These are phyloP conservation scores for Trichoderma atrobrunneum DNA, from an alignment of 2,329 filamentous ascomycete species.

Conservation along the genomic window DNA sequence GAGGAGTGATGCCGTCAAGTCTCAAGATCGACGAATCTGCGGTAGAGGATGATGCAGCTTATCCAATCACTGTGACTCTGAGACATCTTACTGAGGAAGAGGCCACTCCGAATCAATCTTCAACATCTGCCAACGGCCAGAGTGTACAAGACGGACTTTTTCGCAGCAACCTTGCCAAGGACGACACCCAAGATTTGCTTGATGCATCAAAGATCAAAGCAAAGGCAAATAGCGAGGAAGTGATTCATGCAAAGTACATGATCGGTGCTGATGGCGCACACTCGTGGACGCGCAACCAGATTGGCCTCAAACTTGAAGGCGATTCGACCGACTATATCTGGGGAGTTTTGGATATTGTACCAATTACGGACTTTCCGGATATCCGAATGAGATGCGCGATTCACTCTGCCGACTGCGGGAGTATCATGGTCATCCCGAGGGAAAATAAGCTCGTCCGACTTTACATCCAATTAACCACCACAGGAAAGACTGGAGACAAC, in stretches of 20 bases:
- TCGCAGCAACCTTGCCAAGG: neutral
- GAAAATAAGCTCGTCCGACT: constrained; percentile 6
- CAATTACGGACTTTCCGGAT: constrained; percentile 30
- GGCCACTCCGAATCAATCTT: neutral
- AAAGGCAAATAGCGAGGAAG: neutral
- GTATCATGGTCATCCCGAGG: constrained; percentile 4
- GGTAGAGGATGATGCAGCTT: neutral
- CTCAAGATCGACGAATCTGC: neutral
- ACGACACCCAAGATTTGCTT: constrained; percentile 12
- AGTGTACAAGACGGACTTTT: neutral
- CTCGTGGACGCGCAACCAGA: constrained; percentile 26
- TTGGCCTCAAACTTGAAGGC: constrained; percentile 28
- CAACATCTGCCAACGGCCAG: neutral
- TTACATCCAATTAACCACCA: neutral
- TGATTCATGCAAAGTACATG: constrained; percentile 16
- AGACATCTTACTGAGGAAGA: neutral
- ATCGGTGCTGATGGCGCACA: constrained; percentile 29
- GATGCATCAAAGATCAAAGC: neutral
- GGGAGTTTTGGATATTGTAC: constrained; percentile 30
- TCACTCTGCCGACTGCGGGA: constrained; percentile 21
- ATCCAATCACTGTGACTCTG: neutral
- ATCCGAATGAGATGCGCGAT: constrained; percentile 31
- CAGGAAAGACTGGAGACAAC: neutral
- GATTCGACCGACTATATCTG: constrained; percentile 31
- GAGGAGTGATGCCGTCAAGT: neutral